These are phyloP conservation scores for Leptodontidium sp. DNA, from an alignment of 2,329 filamentous ascomycete species.

Conservation along the genomic window DNA sequence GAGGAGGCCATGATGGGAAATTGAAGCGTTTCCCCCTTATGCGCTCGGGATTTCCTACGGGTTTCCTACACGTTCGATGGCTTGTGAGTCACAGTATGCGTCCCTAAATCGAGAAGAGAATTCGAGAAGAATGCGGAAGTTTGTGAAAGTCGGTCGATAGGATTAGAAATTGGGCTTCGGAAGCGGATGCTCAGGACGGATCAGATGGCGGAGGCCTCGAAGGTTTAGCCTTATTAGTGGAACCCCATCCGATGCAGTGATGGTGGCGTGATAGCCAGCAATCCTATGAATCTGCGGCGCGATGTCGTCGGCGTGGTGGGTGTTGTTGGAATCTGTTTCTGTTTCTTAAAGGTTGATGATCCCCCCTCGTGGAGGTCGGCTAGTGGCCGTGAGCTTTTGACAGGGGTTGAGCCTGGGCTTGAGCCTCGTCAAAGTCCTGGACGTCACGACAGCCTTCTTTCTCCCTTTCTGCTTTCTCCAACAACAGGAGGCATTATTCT, in stretches of 20 bases:
- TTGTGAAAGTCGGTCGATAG: background rate
- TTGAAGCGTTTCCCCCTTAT: background rate
- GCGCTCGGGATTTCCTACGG: background rate
- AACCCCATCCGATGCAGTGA: constrained; percentile 39
- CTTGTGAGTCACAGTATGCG: background rate
- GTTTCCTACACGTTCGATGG: background rate
- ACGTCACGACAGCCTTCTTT: constrained; percentile 37
- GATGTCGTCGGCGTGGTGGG: constrained; percentile 25
- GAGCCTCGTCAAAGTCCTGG: constrained; percentile 33
- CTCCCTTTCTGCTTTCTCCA: constrained; percentile 5
- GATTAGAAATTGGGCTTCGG: constrained; percentile 15
- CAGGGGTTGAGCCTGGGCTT: constrained; percentile 22
- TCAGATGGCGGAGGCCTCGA: constrained; percentile 34
- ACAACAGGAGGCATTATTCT: constrained; percentile 10
- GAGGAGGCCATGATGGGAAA: constrained; percentile 42
- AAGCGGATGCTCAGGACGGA: constrained; percentile 18
- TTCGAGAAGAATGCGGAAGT: background rate
- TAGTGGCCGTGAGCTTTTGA: constrained; percentile 25
- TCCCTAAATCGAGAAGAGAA: background rate
- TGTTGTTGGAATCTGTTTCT: background rate
- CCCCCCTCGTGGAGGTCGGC: constrained; percentile 25
- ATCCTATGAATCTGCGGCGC: constrained; percentile 22
- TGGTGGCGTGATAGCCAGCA: constrained; percentile 39
- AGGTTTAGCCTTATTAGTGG: constrained; percentile 40
- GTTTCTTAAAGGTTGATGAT: constrained; percentile 10